Base-by-base conservation (phyloP, 192 early-diverging fungal genomes). In the Coemansia sp. region DNA sequence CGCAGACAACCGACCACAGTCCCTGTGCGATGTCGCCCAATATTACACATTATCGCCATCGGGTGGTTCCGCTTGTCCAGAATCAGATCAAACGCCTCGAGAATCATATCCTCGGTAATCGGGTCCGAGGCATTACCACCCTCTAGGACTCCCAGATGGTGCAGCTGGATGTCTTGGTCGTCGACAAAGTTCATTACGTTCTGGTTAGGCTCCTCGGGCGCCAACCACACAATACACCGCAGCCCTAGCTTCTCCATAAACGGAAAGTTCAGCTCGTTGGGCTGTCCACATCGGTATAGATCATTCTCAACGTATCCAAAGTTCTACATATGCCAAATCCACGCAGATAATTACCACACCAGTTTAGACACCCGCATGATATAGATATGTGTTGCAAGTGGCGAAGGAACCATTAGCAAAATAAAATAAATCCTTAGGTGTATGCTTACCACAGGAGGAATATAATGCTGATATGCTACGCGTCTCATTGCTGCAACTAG, bases 221-320 rank as follows among this genome's bases (percentile, higher is more conserved):
- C 97, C 25, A 99, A 87, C 87, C 91, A 99, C 0, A 96, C 86
- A 28, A 99, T 92, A 9, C 94, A 95, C 51, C 92, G 92, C 58
- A 99, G 84, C 6, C 90, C 94, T 4, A 99, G 88, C 68, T 93
- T 95, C 68, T 98, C 97, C 59, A 99, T 85, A 68, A 98, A 97
- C 0, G 97, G 97, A 74, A 98, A 99, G 84, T 99, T 99, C 59
- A 99, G 88, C 81, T 99, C 97, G 71, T 99, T 98, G 16, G 97
- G 97, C 71, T 98, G 95, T 23, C 92, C 91, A 21, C 94, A 98
- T 49, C 97, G 86, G 81, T 96, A 99, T 18, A 99, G 85, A 67
- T 95, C 90, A 64, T 96, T 94, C 71, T 99, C 96, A 49, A 98
- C 92, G 85, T 97, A 92, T 3, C 96, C 96, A 87, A 92, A 98